Evolutionary conservation across 805 yeast species (phyloP), one percentile per base, ranked within the genome.

Genomic region (Suhomyces pyralidae): DNA sequence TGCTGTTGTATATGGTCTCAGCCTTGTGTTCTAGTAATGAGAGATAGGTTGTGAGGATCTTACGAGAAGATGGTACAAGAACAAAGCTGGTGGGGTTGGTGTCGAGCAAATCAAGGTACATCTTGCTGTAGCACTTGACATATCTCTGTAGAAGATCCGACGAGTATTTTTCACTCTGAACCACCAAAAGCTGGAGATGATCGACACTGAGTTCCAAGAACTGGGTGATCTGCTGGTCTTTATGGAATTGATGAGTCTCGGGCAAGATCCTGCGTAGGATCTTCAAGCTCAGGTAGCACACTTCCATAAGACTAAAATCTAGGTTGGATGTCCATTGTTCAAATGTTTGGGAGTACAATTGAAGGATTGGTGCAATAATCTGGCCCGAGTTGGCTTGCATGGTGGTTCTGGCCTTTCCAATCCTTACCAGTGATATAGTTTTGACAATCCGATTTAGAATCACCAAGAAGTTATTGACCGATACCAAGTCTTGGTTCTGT

Each of bases 401-500:
- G 0, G 90, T 89, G 20, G 85, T 84, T 60, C 88, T 80, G 2
- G 93, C 83, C 55, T 90, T 80, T 6, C 98, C 98, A 34, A 93
- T 88, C 58, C 92, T 77, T 1, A 92, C 91, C 51, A 86, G 73
- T 1, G 92, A 79, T 24, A 93, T 68, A 3, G 81, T 76, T 67
- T 94, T 94, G 56, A 92, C 77, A 3, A 89, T 77, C 65, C 91
- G 96, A 66, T 90, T 90, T 50, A 89, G 64, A 15, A 89, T 83
- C 15, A 84, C 70, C 52, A 91, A 73, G 10, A 83, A 60, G 61
- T 90, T 89, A 63, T 83, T 82, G 8, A 86, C 69, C 40, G 82
- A 77, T 3, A 83, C 73, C 40, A 83, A 66, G 55, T 83, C 79
- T 24, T 70, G 73, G 34, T 63, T 55, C 44, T 69, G 67, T 25